These are phyloP conservation scores for Trifolium pratense DNA, from an alignment of 306 rosid genomes.

Conservation along the genomic window DNA sequence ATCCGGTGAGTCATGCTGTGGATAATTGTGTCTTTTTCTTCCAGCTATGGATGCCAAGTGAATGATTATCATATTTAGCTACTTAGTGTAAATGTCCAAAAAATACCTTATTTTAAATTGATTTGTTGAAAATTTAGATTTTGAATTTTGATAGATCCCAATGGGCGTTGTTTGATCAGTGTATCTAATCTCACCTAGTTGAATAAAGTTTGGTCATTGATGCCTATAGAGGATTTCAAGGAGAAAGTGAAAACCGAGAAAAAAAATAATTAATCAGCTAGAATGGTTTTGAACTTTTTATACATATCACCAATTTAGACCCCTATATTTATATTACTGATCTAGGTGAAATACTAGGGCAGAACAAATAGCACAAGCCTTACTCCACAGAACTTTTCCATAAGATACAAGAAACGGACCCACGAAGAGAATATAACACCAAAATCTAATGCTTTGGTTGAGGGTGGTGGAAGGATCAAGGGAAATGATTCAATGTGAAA, in stretches of 20 bases:
- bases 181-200: conserved; percentile 1
- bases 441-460: conserved; percentile 20
- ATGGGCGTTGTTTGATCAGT: neutral
- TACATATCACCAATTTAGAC: conserved; percentile 8
- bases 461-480: conserved; percentile 21
- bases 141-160: neutral
- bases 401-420: conserved; percentile 13
- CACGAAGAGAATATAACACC: neutral
- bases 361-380: conserved; percentile 6
- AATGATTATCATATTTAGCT: conserved; percentile 32
- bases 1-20: conserved; percentile 71
- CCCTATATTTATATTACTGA: conserved; percentile 17
- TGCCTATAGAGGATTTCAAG: conserved; percentile 11
- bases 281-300: conserved; percentile 24
- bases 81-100: conserved; percentile 16
- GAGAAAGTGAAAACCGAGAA: neutral
- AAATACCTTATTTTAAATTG: conserved; percentile 27
- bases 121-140: conserved; percentile 18
- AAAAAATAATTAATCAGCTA: neutral
- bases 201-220: conserved; percentile 12
- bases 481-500: conserved; percentile 13
- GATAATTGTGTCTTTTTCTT: conserved; percentile 24
- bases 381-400: conserved; percentile 1
- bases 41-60: conserved; percentile 1
- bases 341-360: conserved; percentile 9